Base-by-base conservation (phyloP, 495 filamentous ascomycete species). In the Staphylotrichum tortipilum region DNA sequence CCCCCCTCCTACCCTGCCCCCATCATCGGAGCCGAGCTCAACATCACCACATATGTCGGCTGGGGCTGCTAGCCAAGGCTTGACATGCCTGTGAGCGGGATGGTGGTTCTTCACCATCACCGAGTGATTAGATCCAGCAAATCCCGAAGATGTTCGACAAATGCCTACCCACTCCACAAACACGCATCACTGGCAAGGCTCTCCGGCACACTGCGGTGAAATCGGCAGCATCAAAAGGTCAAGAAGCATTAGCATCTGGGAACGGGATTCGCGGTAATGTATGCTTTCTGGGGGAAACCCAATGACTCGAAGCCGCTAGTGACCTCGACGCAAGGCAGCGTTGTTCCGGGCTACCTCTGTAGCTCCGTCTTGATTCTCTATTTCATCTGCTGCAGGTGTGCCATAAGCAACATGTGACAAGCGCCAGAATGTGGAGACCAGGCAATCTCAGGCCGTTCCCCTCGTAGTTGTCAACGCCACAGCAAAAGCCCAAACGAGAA, bases 381-480 rank as follows among this genome's bases (percentile, higher is more conserved):
- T 52, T 36, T 55, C 48, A 53, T 58, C 52, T 58, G 64, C 66
- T 73, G 67, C 64, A 70, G 68, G 54, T 67, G 71, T 73, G 68
- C 70, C 68, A 71, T 59, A 69, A 66, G 72, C 73, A 70, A 68
- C 64, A 75, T 73, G 68, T 76, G 68, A 70, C 70, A 73, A 71
- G 60, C 55, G 60, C 69, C 62, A 73, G 65, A 54, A 62, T 53
- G 68, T 78, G 73, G 77, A 78, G 80, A 81, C 79, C 80, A 83
- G 80, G 80, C 78, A 70, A 68, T 61, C 23, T 54, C 46, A 69
- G 50, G 79, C 80, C 80, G 80, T 83, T 80, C 80, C 72, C 77
- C 78, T 75, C 80, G 80, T 82, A 73, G 66, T 79, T 75, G 73
- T 81, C 74, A 74, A 71, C 68, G 67, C 70, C 71, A 72, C 73